phyloP scores from a whole-genome alignment of 305 asterid genomes.

The Lippia alba region DNA sequence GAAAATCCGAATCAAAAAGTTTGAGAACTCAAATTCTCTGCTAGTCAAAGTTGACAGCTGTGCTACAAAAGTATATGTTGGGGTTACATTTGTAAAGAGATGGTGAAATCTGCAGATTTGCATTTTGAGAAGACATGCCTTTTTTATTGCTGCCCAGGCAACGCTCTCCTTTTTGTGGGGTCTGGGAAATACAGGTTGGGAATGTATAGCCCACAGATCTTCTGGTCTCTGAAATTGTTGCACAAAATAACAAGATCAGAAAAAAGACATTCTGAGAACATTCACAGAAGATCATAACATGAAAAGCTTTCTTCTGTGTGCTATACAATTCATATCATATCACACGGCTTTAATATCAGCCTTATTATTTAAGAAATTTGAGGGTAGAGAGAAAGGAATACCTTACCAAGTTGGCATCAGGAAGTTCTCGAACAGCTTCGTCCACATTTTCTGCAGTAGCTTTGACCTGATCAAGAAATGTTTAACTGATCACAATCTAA shows the following conservation, averaged over 20 bases:
- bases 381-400: constrained; percentile 69
- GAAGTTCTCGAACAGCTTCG: constrained; percentile 97
- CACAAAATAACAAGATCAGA: constrained; percentile 40
- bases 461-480: constrained; percentile 73
- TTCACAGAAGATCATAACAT: constrained; percentile 30
- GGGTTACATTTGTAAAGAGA: constrained; percentile 13
- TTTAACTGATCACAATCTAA: constrained; percentile 17
- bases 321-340: constrained; percentile 14
- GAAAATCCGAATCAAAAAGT: not conserved
- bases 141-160: constrained; percentile 83
- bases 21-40: constrained; percentile 16
- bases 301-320: constrained; percentile 2
- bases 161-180: constrained; percentile 79
- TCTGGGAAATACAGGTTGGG: constrained; percentile 82
- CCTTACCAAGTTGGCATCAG: constrained; percentile 99
- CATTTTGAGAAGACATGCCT: constrained; percentile 50
- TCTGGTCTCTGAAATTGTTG: constrained; percentile 80
- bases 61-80: not conserved
- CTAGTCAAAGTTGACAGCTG: constrained; percentile 22
- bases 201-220: constrained; percentile 93
- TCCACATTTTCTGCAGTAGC: constrained; percentile 95
- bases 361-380: constrained; percentile 24
- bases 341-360: constrained; percentile 19
- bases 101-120: constrained; percentile 9
- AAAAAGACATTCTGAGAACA: constrained; percentile 23